Conservation (phyloP, 2,329 filamentous ascomycete species). For the Aspergillus hortae region DNA sequence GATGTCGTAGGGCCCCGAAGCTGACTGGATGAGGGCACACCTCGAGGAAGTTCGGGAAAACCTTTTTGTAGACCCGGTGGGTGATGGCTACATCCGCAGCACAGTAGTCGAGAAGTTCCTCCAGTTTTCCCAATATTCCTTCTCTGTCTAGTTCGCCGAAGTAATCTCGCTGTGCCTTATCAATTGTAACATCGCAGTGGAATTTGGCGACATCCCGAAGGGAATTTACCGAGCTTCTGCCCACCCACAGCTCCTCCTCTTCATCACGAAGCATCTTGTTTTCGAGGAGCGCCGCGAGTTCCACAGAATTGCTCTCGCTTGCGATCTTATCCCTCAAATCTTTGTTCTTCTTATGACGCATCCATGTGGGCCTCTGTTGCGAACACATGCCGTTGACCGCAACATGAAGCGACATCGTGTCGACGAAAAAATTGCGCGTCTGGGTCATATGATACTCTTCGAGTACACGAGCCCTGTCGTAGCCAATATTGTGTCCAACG, state of each 20-base stretch:
- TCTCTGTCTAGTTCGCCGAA: slow-evolving; percentile 77
- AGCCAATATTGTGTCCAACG: slow-evolving; percentile 93
- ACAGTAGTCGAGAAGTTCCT: slow-evolving; percentile 87
- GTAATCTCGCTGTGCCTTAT: slow-evolving; percentile 81
- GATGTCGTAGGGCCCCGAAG: slow-evolving; percentile 86
- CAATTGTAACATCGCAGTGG: slow-evolving; percentile 84
- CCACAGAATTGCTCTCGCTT: slow-evolving; percentile 65
- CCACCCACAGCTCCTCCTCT: slow-evolving; percentile 94
- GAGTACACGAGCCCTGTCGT: slow-evolving; percentile 79
- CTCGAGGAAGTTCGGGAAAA: slow-evolving; percentile 84
- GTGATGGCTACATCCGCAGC: slow-evolving; percentile 91
- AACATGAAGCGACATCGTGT: slow-evolving; percentile 97
- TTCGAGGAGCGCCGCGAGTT: slow-evolving; percentile 68
- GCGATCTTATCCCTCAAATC: slow-evolving; percentile 79
- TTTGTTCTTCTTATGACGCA: slow-evolving; percentile 88
- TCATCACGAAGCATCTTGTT: slow-evolving; percentile 68
- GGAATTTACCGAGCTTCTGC: slow-evolving; percentile 91
- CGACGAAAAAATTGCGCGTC: slow-evolving; percentile 80
- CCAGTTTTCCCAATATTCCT: slow-evolving; percentile 67
- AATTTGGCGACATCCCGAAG: slow-evolving; percentile 94
- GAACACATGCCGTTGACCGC: slow-evolving; percentile 99
- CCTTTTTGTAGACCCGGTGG: slow-evolving; percentile 87
- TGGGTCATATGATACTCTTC: slow-evolving; percentile 88
- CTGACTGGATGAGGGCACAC: slow-evolving; percentile 96
- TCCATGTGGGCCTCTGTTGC: slow-evolving; percentile 91